A percentile compares a stretch with the other conserved stretches of the same genome.
These are phyloP conservation scores for Volvox africanus DNA, from an alignment of 139 green algal species.

Conservation along the genomic window DNA sequence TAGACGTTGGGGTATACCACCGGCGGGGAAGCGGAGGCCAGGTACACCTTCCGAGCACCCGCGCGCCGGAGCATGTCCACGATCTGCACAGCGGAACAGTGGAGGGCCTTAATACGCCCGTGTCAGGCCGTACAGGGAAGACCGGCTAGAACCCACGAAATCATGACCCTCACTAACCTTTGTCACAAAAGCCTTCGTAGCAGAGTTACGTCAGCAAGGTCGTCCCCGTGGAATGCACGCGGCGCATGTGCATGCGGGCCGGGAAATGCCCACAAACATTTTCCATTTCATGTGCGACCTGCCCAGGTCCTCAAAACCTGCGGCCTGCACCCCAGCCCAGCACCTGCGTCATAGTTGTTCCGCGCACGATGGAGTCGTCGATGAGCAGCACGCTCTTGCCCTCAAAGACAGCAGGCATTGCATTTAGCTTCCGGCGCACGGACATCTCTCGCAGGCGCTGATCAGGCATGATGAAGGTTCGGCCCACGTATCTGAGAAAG, in stretches of 20 bases:
- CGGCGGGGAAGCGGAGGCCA: slow-evolving; percentile 93
- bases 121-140: too few relatives aligned
- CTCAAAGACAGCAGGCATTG: slow-evolving; percentile 94
- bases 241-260: too few relatives aligned
- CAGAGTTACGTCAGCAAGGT: too few relatives aligned
- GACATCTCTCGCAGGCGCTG: slow-evolving; percentile 92
- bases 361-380: slow-evolving; percentile 98
- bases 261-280: too few relatives aligned
- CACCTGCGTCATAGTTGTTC: slow-evolving; percentile 90
- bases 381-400: slow-evolving; percentile 96
- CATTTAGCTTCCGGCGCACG: slow-evolving; percentile 97
- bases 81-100: slow-evolving; percentile 80
- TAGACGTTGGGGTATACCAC: slow-evolving; percentile 98
- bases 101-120: neutral
- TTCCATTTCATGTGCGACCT: too few relatives aligned
- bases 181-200: too few relatives aligned
- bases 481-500: slow-evolving; percentile 89
- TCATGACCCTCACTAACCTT: too few relatives aligned
- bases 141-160: too few relatives aligned
- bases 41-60: slow-evolving; percentile 95
- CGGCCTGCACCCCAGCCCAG: neutral
- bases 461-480: slow-evolving; percentile 99
- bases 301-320: too few relatives aligned
- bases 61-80: slow-evolving; percentile 95
- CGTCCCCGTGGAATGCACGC: too few relatives aligned